These are phyloP conservation scores for Stramenopiles sp. DNA, from an alignment of 352 stramenopile genomes.

Conservation along the genomic window DNA sequence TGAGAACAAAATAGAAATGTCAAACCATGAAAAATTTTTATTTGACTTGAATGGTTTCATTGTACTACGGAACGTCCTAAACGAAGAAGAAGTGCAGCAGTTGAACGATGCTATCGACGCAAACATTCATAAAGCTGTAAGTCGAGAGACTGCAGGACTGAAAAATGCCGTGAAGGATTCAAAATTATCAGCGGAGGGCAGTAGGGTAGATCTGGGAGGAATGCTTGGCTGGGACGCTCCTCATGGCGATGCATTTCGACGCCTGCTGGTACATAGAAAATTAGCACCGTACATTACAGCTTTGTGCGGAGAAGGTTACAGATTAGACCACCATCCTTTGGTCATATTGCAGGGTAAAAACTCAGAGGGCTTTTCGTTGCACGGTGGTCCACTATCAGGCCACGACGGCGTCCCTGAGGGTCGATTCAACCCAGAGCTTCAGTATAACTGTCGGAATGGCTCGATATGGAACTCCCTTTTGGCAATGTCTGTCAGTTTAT, in stretches of 20 bases:
- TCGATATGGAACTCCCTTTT: slow-evolving; percentile 22
- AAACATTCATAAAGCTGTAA: slow-evolving; percentile 31
- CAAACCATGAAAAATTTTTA: too few species aligned
- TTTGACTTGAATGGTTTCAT: slow-evolving; percentile 55
- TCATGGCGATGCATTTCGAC: slow-evolving; percentile 36
- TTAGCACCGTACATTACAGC: slow-evolving; percentile 29
- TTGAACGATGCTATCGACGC: slow-evolving; percentile 38
- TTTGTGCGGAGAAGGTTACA: slow-evolving; percentile 44
- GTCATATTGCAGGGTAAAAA: slow-evolving; percentile 41
- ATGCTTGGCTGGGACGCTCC: slow-evolving; percentile 38
- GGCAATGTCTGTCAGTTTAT: slow-evolving; percentile 41
- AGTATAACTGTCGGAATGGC: slow-evolving; percentile 21
- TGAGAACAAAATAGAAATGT: too few species aligned
- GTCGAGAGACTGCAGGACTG: slow-evolving; percentile 36
- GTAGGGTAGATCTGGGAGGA: slow-evolving; percentile 40
- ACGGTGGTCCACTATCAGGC: slow-evolving; percentile 41
- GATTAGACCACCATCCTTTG: slow-evolving; percentile 49
- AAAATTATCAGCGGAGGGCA: slow-evolving; percentile 27
- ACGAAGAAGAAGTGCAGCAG: slow-evolving; percentile 31
- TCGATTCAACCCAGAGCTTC: slow-evolving; percentile 18
- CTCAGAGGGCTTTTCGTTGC: slow-evolving; percentile 44
- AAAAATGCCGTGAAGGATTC: slow-evolving; percentile 30
- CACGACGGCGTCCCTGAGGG: too few species aligned
- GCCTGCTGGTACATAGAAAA: slow-evolving; percentile 35
- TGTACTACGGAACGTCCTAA: slow-evolving; percentile 36